Conservation (phyloP, 108 stramenopile species). For the Phaeodactylum tricornutum region DNA sequence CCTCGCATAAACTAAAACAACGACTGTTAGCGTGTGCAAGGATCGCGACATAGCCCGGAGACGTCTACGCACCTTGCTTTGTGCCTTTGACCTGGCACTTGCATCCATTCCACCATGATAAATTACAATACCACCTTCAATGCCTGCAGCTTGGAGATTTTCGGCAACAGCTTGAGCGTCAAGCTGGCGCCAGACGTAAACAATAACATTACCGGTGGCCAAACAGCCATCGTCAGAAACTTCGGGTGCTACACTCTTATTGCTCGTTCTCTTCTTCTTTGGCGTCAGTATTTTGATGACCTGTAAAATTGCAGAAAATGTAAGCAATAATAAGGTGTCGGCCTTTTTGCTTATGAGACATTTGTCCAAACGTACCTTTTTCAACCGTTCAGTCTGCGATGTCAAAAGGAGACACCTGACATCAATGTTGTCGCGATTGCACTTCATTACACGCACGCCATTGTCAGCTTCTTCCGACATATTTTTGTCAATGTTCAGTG, state of each 20-base stretch:
- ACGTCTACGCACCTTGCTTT: slow-evolving; percentile 46
- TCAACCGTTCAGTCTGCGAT: slow-evolving; percentile 11
- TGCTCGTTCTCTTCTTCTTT: slow-evolving; percentile 8
- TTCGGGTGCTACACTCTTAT: too few relatives aligned
- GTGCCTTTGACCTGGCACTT: slow-evolving; percentile 49
- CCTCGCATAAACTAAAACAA: slow-evolving; percentile 61
- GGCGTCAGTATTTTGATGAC: slow-evolving; percentile 45
- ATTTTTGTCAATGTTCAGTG: slow-evolving; percentile 42
- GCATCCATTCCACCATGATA: slow-evolving; percentile 89
- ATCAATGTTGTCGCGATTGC: slow-evolving; percentile 80
- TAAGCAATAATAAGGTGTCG: background rate
- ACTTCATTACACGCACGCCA: slow-evolving; percentile 51
- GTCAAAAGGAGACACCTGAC: slow-evolving; percentile 39
- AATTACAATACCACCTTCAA: slow-evolving; percentile 56
- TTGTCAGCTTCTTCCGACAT: background rate
- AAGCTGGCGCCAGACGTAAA: slow-evolving; percentile 85
- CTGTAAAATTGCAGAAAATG: slow-evolving; percentile 9
- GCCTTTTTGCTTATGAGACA: too few relatives aligned
- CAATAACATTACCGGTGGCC: slow-evolving; percentile 68
- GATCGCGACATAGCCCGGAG: background rate
- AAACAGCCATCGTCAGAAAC: slow-evolving; percentile 33
- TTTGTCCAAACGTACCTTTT: slow-evolving; percentile 58
- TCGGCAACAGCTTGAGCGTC: slow-evolving; percentile 85
- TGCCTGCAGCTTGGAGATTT: slow-evolving; percentile 46
- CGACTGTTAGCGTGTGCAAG: background rate